A percentile compares a stretch with the other conserved stretches of the same genome.
Evolutionary conservation across 2,329 filamentous ascomycete species (phyloP).

Genomic region (Paramyrothecium sp.): DNA sequence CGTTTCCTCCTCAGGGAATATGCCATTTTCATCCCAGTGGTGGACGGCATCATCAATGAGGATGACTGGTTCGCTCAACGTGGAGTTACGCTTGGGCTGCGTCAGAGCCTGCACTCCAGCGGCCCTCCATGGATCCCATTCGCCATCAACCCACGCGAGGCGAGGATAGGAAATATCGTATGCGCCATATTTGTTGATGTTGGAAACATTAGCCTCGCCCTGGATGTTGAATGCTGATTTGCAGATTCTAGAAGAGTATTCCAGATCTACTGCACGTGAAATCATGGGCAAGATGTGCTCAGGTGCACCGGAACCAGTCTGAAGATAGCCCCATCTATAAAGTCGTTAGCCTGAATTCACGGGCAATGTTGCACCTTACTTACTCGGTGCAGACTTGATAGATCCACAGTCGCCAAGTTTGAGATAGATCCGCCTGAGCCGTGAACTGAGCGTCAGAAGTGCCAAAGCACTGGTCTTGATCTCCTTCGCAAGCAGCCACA

Average conservation of each 20-base stretch:
- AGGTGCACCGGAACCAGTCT: slow-evolving; percentile 71
- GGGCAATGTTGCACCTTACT: slow-evolving; percentile 13
- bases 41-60: slow-evolving; percentile 74
- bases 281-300: slow-evolving; percentile 63
- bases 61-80: slow-evolving; percentile 67
- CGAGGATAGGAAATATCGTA: slow-evolving; percentile 71
- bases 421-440: slow-evolving; percentile 21
- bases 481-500: slow-evolving; percentile 21
- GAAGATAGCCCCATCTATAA: slow-evolving; percentile 72
- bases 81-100: slow-evolving; percentile 55
- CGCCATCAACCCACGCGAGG: slow-evolving; percentile 73
- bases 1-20: slow-evolving; percentile 54
- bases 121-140: slow-evolving; percentile 79
- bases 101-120: slow-evolving; percentile 69
- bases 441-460: slow-evolving; percentile 27
- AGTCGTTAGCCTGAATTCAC: not conserved
- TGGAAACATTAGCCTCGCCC: slow-evolving; percentile 57
- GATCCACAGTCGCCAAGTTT: slow-evolving; percentile 34
- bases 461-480: slow-evolving; percentile 17
- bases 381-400: slow-evolving; percentile 57
- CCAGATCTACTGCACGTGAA: slow-evolving; percentile 66
- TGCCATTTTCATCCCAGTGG: slow-evolving; percentile 75
- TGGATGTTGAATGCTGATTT: slow-evolving; percentile 68
- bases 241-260: slow-evolving; percentile 64
- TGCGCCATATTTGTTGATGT: slow-evolving; percentile 75